Evolutionary conservation across 345 rosid species (phyloP), one percentile per base, ranked within the genome.

Genomic region (Hibiscus mutabilis): DNA sequence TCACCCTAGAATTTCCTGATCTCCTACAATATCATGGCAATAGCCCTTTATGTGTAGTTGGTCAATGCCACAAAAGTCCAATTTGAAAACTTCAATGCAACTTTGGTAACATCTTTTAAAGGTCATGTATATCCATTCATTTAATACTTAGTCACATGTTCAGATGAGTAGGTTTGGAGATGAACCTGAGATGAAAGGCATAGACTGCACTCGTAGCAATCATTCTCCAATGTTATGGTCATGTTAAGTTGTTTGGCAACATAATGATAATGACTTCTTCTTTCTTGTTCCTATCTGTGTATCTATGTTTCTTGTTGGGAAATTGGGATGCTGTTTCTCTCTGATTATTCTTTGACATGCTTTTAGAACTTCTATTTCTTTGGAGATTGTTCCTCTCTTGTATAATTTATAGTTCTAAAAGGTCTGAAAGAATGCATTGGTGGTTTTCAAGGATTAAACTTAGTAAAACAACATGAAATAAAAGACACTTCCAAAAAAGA

Each of bases 361-460:
- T 40, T 64, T 40, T 27, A 40, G 29, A 37, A 63, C 68, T 63
- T 63, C 51, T 18, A 13, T 40, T 21, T 64, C 16, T 33, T 35
- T 35, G 47, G 47, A 35, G 47, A 62, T 40, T 21, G 52, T 29
- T 13, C 1, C 0, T 64, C 22, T 40, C 15, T 12, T 42, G 13
- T 42, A 64, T 64, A 5, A 12, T 19, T n/a, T 37, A 0, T 15
- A 42, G 51, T 42, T 16, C 31, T n/a, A 12, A 6, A 65, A 3
- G 35, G 13, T 24, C 33, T 65, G 35, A 44, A 64, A 27, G 33
- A 46, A 22, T 44, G 68, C 53, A 65, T 65, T 65, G 55, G 68
- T 40, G 40, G 52, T 40, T 27, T 64, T 11, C n/a, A 6, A 18
- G n/a, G 24, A 22, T 44, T 7, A 11, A 10, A 35, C 24, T 18